Evolutionary conservation across 2,329 filamentous ascomycete genomes (phyloP).

Genomic region (Cladosporium sp.): DNA sequence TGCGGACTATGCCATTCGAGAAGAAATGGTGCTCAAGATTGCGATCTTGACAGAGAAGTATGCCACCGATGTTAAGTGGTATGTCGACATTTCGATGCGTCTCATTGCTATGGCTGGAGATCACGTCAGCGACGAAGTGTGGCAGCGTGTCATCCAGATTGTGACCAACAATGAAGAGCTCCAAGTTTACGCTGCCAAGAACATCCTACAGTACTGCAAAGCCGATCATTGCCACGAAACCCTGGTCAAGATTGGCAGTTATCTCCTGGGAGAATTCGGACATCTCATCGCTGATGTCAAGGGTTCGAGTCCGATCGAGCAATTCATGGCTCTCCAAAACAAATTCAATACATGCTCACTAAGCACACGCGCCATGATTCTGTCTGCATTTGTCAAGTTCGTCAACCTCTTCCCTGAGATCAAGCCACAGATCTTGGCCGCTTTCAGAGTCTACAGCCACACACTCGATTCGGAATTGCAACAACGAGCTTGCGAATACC

Average conservation of each 20-base stretch:
- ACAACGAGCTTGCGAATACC: constrained; percentile 93
- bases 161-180: constrained; percentile 99
- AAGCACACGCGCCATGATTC: constrained; percentile 85
- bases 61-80: constrained; percentile 97
- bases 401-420: constrained; percentile 98
- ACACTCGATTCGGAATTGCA: constrained; percentile 94
- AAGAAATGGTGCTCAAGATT: constrained; percentile 99
- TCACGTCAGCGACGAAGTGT: constrained; percentile 98
- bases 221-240: constrained; percentile 94
- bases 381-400: constrained; percentile 96
- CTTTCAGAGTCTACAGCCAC: constrained; percentile 91
- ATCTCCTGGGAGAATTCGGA: constrained; percentile 94
- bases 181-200: constrained; percentile 93
- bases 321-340: constrained; percentile 86
- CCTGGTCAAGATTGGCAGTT: constrained; percentile 94
- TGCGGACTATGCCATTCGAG: constrained; percentile 94
- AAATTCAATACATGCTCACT: constrained; percentile 90
- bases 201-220: constrained; percentile 89
- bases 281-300: constrained; percentile 91
- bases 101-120: constrained; percentile 96
- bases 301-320: constrained; percentile 93
- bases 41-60: constrained; percentile 98
- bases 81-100: constrained; percentile 93
- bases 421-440: constrained; percentile 87
- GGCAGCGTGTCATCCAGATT: constrained; percentile 98